A percentile compares a stretch with the other conserved stretches of the same genome.
These are phyloP conservation scores for Solanum sitiens DNA, from an alignment of 257 asterid species.

Conservation along the genomic window DNA sequence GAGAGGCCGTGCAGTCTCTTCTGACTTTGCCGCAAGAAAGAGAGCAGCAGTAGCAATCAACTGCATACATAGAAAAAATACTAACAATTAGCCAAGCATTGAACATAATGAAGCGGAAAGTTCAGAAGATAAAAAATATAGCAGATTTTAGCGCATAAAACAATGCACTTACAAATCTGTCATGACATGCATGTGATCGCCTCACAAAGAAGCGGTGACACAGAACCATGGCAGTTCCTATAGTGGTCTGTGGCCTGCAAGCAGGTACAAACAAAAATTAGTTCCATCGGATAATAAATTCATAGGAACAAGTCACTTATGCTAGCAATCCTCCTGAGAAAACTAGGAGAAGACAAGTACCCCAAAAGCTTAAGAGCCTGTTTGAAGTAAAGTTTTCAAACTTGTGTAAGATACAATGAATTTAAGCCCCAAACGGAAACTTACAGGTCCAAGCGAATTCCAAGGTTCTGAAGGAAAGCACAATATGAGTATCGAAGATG, in stretches of 20 bases:
- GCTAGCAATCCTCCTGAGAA: neutral
- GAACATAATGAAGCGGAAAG: neutral
- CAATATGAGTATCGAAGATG: constrained; percentile 86
- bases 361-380: neutral
- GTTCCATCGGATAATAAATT: neutral
- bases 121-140: neutral
- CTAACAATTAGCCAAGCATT: constrained; percentile 5
- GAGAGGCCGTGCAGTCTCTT: constrained; percentile 85
- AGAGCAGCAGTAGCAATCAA: constrained; percentile 89
- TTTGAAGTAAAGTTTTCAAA: neutral
- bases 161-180: constrained; percentile 68
- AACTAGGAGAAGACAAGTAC: neutral
- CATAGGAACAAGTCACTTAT: neutral
- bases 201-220: constrained; percentile 92
- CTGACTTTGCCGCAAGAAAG: constrained; percentile 87
- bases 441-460: constrained; percentile 78
- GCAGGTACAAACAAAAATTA: neutral
- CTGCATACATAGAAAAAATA: constrained; percentile 33
- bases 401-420: neutral
- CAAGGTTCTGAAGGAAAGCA: constrained; percentile 86
- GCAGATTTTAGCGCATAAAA: neutral
- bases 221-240: constrained; percentile 89
- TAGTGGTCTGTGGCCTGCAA: constrained; percentile 91
- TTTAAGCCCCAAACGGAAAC: constrained; percentile 11
- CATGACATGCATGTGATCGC: constrained; percentile 93